Evolutionary conservation across 352 stramenopile genomes (phyloP).

Genomic region (Nothophytophthora sp.): DNA sequence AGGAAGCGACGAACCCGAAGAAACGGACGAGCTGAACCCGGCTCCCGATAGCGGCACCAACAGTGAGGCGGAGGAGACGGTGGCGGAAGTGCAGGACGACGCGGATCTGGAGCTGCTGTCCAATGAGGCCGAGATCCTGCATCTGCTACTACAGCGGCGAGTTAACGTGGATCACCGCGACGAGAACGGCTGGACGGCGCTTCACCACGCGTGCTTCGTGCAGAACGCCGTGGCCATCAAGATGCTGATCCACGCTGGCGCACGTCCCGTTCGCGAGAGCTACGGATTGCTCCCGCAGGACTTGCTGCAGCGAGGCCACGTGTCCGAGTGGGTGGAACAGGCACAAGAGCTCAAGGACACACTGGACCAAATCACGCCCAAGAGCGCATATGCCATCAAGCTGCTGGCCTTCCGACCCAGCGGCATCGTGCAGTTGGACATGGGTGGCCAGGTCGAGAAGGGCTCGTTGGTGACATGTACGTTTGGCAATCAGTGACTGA

Average conservation of each 20-base stretch:
- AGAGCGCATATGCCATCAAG: conserved; percentile 68
- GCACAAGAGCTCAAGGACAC: conserved; percentile 75
- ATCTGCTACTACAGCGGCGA: conserved; percentile 65
- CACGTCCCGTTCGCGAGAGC: conserved; percentile 66
- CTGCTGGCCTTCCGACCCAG: conserved; percentile 79
- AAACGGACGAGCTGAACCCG: background rate
- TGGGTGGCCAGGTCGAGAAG: conserved; percentile 85
- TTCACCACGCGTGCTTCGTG: conserved; percentile 81
- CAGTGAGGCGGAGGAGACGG: conserved; percentile 23
- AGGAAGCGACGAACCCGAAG: too few species aligned
- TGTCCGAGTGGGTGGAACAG: conserved; percentile 66
- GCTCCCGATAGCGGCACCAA: too few species aligned
- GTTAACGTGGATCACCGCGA: conserved; percentile 84
- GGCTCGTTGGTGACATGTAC: conserved; percentile 80
- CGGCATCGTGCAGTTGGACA: conserved; percentile 81
- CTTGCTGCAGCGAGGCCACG: conserved; percentile 67
- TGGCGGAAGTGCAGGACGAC: conserved; percentile 56
- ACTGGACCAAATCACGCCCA: conserved; percentile 66
- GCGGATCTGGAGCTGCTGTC: conserved; percentile 56
- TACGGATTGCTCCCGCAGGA: conserved; percentile 81
- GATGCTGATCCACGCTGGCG: conserved; percentile 76
- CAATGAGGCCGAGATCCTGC: conserved; percentile 76
- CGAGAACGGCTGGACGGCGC: conserved; percentile 82
- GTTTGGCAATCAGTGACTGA: too few species aligned
- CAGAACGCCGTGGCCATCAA: conserved; percentile 72